phyloP scores from a whole-genome alignment of 345 rosid genomes.

The Linum trigynum region DNA sequence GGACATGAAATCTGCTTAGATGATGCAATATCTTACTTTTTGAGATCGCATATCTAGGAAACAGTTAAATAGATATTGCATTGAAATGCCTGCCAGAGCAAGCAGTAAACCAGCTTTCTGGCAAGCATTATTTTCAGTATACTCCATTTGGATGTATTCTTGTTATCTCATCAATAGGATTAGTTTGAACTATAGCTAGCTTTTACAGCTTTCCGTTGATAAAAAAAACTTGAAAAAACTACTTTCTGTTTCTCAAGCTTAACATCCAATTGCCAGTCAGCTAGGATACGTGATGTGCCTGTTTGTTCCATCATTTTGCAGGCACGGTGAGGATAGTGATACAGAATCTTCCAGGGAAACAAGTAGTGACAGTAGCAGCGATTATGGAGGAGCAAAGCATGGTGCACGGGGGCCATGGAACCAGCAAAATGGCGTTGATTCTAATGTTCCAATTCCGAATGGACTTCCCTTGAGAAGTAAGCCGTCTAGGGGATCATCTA shows the following conservation, averaged over 20 bases:
- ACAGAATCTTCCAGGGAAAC: slow-evolving; percentile 33
- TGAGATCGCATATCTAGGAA: too few relatives aligned
- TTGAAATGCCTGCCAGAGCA: neutral
- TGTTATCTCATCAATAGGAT: neutral
- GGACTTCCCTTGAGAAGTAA: slow-evolving; percentile 24
- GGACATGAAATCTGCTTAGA: too few relatives aligned
- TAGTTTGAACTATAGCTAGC: neutral
- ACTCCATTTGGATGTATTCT: neutral
- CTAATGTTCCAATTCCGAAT: slow-evolving; percentile 26
- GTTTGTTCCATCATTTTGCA: neutral
- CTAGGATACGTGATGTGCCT: neutral
- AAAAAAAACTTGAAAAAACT: neutral
- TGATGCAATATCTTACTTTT: too few relatives aligned
- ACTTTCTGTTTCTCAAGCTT: neutral
- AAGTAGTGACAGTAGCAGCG: slow-evolving; percentile 29
- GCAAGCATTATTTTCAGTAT: neutral
- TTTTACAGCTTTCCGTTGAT: neutral
- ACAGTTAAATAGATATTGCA: neutral
- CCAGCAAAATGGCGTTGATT: slow-evolving; percentile 20
- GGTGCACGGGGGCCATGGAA: slow-evolving; percentile 13
- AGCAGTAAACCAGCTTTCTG: neutral
- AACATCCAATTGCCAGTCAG: neutral
- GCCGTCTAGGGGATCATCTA: slow-evolving; percentile 24
- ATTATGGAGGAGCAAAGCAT: slow-evolving; percentile 19
- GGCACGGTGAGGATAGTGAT: slow-evolving; percentile 32